Conservation (phyloP, 768 basidiomycete genomes). For the Cystoderma amianthinum region DNA sequence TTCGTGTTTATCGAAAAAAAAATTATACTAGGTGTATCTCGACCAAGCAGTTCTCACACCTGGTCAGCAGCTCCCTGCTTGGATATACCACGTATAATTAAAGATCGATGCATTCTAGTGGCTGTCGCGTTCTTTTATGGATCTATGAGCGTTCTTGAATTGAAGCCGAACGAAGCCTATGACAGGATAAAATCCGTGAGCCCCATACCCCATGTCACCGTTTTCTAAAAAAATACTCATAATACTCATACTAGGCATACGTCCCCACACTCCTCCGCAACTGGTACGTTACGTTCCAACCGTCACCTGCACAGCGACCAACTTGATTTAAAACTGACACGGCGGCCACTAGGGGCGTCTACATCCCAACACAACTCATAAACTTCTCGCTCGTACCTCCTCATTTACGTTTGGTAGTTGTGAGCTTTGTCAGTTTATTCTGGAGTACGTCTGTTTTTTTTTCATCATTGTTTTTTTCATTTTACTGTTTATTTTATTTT, state of each 20-base stretch:
- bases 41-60: slow-evolving; percentile 81
- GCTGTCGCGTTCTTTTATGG: slow-evolving; percentile 53
- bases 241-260: slow-evolving; percentile 43
- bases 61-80: slow-evolving; percentile 22
- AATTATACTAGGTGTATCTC: slow-evolving; percentile 53
- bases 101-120: slow-evolving; percentile 15
- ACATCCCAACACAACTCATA: slow-evolving; percentile 69
- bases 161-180: slow-evolving; percentile 44
- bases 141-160: slow-evolving; percentile 76
- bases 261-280: slow-evolving; percentile 68
- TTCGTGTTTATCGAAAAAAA: background rate
- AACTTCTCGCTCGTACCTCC: slow-evolving; percentile 76
- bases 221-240: background rate
- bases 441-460: slow-evolving; percentile 54
- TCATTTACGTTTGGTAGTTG: slow-evolving; percentile 68
- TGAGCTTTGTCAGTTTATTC: slow-evolving; percentile 73
- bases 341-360: slow-evolving; percentile 66
- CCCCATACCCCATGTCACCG: background rate
- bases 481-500: too few species aligned
- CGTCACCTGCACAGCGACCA: background rate
- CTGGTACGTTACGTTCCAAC: slow-evolving; percentile 38
- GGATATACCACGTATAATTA: background rate
- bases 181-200: slow-evolving; percentile 41
- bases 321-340: background rate
- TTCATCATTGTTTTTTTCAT: slow-evolving; percentile 2